Conservation (phyloP, 345 rosid species). For the Sisymbrium irio region DNA sequence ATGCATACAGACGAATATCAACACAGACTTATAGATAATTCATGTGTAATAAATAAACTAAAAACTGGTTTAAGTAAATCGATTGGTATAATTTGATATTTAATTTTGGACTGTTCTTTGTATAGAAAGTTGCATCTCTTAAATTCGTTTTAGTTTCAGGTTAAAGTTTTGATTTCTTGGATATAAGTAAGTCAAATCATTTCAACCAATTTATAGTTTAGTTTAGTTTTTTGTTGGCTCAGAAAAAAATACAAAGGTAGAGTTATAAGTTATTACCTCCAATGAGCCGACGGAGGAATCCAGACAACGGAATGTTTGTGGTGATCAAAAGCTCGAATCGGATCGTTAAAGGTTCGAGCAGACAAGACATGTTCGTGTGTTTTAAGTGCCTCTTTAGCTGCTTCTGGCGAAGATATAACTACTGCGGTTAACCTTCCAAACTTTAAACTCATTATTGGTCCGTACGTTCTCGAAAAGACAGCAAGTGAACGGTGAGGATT, state of each 20-base stretch:
- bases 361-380: slow-evolving; percentile 36
- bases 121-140: neutral
- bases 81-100: neutral
- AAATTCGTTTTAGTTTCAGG: neutral
- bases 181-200: neutral
- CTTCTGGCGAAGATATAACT: slow-evolving; percentile 34
- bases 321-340: slow-evolving; percentile 26
- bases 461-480: slow-evolving; percentile 31
- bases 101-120: neutral
- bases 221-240: no score
- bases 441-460: slow-evolving; percentile 45
- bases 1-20: neutral
- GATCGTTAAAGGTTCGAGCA: slow-evolving; percentile 29
- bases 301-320: slow-evolving; percentile 23
- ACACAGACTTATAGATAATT: neutral
- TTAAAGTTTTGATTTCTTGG: neutral
- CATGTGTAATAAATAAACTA: neutral
- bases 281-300: slow-evolving; percentile 23
- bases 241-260: neutral
- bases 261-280: slow-evolving; percentile 20
- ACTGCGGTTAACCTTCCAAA: slow-evolving; percentile 26
- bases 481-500: slow-evolving; percentile 39
- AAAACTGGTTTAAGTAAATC: neutral
- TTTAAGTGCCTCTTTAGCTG: slow-evolving; percentile 28
- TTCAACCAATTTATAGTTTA: no score